These are phyloP conservation scores for Penicillium sp. DNA, from an alignment of 2,329 filamentous ascomycete species.

Conservation along the genomic window DNA sequence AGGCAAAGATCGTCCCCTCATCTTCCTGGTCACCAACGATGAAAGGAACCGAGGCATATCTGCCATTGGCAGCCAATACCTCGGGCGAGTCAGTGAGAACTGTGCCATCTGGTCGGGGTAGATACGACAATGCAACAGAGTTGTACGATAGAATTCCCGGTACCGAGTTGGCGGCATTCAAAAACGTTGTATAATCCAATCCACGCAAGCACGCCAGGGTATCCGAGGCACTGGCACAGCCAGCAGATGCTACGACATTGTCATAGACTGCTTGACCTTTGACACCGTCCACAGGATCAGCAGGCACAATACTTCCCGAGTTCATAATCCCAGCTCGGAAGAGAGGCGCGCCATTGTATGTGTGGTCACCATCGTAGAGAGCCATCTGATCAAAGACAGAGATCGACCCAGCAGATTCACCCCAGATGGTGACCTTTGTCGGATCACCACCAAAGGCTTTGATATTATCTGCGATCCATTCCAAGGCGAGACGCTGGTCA, in stretches of 20 bases:
- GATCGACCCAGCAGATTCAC: conserved; percentile 71
- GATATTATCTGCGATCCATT: conserved; percentile 81
- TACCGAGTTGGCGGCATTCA: conserved; percentile 70
- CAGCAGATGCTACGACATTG: conserved; percentile 51
- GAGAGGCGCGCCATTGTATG: conserved; percentile 72
- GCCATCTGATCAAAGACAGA: conserved; percentile 77
- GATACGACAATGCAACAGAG: conserved; percentile 71
- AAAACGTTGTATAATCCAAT: conserved; percentile 52
- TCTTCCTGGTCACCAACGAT: conserved; percentile 78
- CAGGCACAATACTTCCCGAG: conserved; percentile 66
- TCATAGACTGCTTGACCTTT: conserved; percentile 65
- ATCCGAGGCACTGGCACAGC: conserved; percentile 48
- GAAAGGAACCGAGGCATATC: conserved; percentile 63
- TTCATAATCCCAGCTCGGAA: conserved; percentile 82
- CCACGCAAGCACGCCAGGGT: conserved; percentile 55
- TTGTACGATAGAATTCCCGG: conserved; percentile 69
- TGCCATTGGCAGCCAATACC: conserved; percentile 54
- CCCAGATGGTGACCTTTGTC: conserved; percentile 78
- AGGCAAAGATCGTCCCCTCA: conserved; percentile 74
- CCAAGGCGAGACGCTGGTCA: conserved; percentile 71
- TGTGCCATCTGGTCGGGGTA: conserved; percentile 72
- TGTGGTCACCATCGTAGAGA: conserved; percentile 71
- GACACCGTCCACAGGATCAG: conserved; percentile 64
- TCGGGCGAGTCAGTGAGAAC: conserved; percentile 68
- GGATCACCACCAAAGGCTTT: conserved; percentile 77